phyloP scores from a whole-genome alignment of 2,329 filamentous ascomycete species.

The Ophiosphaerella narmari region DNA sequence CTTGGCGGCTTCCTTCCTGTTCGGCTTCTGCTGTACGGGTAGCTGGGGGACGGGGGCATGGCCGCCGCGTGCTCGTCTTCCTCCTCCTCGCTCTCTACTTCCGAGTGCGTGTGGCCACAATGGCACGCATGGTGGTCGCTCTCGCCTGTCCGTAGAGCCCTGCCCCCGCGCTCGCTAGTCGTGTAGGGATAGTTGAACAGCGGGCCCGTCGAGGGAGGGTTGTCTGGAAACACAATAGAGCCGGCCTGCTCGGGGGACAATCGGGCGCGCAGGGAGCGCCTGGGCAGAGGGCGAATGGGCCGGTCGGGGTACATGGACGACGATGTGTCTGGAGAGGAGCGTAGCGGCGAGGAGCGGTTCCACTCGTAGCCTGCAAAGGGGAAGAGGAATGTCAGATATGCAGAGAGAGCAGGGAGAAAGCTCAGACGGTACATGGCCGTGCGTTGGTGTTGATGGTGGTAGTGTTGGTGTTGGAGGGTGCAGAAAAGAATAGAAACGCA shows the following conservation, averaged over 20 bases:
- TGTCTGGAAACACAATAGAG: conserved; percentile 79
- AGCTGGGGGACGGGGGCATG: conserved; percentile 49
- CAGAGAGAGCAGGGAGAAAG: conserved; percentile 30
- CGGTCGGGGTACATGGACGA: conserved; percentile 85
- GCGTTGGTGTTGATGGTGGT: conserved; percentile 7
- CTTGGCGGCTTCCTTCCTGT: conserved; percentile 16
- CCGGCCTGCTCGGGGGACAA: conserved; percentile 84
- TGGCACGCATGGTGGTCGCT: conserved; percentile 56
- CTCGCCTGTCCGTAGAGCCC: conserved; percentile 52
- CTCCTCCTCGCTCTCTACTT: conserved; percentile 65
- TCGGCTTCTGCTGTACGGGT: conserved; percentile 42
- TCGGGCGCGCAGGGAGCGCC: conserved; percentile 83
- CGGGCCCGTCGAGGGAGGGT: conserved; percentile 70
- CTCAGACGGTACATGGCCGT: conserved; percentile 19
- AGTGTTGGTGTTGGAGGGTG: conserved; percentile 7
- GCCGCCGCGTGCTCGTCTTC: conserved; percentile 49
- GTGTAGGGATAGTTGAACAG: conserved; percentile 73
- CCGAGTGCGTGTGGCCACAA: conserved; percentile 52
- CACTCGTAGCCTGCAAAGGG: conserved; percentile 47
- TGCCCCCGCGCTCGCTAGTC: conserved; percentile 32
- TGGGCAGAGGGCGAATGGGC: conserved; percentile 90
- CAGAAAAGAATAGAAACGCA: conserved; percentile 25
- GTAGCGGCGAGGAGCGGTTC: conserved; percentile 47
- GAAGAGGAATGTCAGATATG: conserved; percentile 42
- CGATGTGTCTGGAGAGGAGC: conserved; percentile 67